A percentile compares a stretch with the other conserved stretches of the same genome.
phyloP scores from a whole-genome alignment of 306 rosid genomes.

The Medicago truncatula region MtrunA17r5.0-ANR NC_053042.1:47045001-47045500 shows the following conservation, averaged over 20 bases:
- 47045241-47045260: conserved; percentile 5
- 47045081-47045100: not conserved
- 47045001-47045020: conserved; percentile 25
- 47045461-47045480: not conserved
- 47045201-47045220: conserved; percentile 35
- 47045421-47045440: too few relatives aligned
- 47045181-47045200: conserved; percentile 19
- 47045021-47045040: conserved; percentile 25
- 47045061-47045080: not conserved
- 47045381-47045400: too few relatives aligned
- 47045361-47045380: too few relatives aligned
- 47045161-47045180: not conserved
- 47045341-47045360: too few relatives aligned
- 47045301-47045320: too few relatives aligned
- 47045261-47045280: not conserved
- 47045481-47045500: conserved; percentile 11
- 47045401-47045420: too few relatives aligned
- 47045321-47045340: too few relatives aligned
- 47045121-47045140: not conserved
- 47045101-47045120: not conserved
- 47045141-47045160: conserved; percentile 2
- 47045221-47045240: not conserved
- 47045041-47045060: not conserved
- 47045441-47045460: too few relatives aligned
- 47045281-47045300: not conserved